These are phyloP conservation scores for Claviceps pazoutovae DNA, from an alignment of 2,329 filamentous ascomycete species.

Conservation along the genomic window DNA sequence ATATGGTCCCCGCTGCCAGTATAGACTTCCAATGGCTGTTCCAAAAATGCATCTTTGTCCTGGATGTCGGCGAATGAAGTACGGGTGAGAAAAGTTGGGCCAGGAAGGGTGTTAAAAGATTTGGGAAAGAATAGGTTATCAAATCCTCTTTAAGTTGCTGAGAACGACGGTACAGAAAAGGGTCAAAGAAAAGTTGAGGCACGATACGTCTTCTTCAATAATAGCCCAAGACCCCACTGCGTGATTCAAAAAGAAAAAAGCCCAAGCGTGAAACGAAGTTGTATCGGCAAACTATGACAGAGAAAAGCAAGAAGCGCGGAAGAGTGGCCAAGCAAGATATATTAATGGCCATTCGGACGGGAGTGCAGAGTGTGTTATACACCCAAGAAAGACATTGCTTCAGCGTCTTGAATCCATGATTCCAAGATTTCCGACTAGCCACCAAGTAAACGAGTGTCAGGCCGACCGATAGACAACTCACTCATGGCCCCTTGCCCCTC, in stretches of 20 bases:
- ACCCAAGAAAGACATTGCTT: neutral
- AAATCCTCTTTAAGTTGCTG: neutral
- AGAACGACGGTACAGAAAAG: neutral
- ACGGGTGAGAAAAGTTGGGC: neutral
- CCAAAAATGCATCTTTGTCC: neutral
- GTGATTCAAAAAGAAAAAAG: conserved; percentile 2
- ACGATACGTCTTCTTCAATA: neutral
- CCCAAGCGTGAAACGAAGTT: neutral
- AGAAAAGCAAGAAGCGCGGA: neutral
- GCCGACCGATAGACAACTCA: neutral
- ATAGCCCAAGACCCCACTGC: neutral
- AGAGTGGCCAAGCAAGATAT: neutral
- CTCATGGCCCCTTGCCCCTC: neutral
- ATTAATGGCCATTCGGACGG: neutral
- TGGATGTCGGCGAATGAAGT: neutral
- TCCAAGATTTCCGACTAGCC: neutral
- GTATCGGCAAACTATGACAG: neutral
- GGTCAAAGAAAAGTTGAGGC: neutral
- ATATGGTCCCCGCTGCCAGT: conserved; percentile 5
- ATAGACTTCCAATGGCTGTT: neutral
- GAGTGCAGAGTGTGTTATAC: neutral
- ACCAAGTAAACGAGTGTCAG: neutral
- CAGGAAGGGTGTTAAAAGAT: neutral
- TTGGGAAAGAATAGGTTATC: neutral
- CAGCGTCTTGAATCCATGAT: neutral